Base-by-base conservation (phyloP, 2,329 filamentous ascomycete species). In the Colletotrichum sp. region DNA sequence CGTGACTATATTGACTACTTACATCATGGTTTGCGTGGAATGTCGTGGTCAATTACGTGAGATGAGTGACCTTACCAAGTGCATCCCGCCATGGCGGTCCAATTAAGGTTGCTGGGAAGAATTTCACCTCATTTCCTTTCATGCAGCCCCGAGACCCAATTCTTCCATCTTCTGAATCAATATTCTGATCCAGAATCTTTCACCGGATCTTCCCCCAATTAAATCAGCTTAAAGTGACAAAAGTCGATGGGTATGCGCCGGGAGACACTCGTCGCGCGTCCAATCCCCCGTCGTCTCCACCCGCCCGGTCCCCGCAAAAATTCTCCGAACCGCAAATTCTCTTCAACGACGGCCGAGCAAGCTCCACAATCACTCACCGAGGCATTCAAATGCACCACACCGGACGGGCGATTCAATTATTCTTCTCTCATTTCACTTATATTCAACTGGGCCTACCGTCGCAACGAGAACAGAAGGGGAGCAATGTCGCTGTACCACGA, bases 401-500 rank as follows among this genome's bases (percentile, higher is more conserved):
- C 70, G 44, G 3, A 7, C 24, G 24, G 18, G 12, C 21, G 9
- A 15, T n/a, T 15, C 18, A 5, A 26, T 16, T 2, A 16, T 6
- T 59, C 15, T 49, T 16, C 4, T 21, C 10, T 52, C 10, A 13
- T 49, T 2, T 49, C 44, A 49, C 10, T 10, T 10, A 2, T 12
- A 44, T 10, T 16, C 18, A 44, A n/a, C 18, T 44, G 18, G 2
- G 8, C n/a, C 5, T 44, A 9, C 18, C 39, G 9, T 44, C 3
- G 16, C 5, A 44, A 10, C 8, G n/a, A 34, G 26, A 1, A 28
- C 24, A 30, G 28, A 16, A 30, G 18, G 18, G 28, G 15, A 7
- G 18, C 15, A 10, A 99, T 99, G 96, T 98, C 96, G 64, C 93
- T 99, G 72, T 99, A 99, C 84, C 94, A 98, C 83, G 97, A 99